Evolutionary conservation across 371 early-diverging fungal species (phyloP).

Genomic region (Rozella allomycis): DNA sequence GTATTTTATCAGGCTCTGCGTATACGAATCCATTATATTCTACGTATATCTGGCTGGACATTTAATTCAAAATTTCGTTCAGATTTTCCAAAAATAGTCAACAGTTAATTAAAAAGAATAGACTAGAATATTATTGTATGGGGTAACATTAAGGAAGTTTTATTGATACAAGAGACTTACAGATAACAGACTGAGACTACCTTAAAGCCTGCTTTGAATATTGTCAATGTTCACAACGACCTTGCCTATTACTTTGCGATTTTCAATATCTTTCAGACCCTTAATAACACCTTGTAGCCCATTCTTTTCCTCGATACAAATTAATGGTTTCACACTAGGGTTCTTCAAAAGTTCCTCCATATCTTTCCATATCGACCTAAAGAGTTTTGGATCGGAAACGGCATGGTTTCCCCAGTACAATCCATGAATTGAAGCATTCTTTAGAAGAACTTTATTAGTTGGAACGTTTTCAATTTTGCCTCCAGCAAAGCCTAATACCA

Average conservation of each 20-base stretch:
- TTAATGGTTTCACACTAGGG: slow-evolving; percentile 37
- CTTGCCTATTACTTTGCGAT: slow-evolving; percentile 54
- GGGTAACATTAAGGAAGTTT: too few relatives aligned
- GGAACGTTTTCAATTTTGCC: slow-evolving; percentile 59
- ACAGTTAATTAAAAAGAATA: too few relatives aligned
- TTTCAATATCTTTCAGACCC: slow-evolving; percentile 44
- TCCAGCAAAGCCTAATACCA: slow-evolving; percentile 68
- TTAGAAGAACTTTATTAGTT: slow-evolving; percentile 53
- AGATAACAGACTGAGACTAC: too few relatives aligned
- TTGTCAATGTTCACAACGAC: slow-evolving; percentile 26
- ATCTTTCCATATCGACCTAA: slow-evolving; percentile 45
- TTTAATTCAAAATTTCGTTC: too few relatives aligned
- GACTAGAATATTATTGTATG: too few relatives aligned
- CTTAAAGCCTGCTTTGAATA: too few relatives aligned
- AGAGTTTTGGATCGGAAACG: slow-evolving; percentile 34
- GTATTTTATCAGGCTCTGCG: too few relatives aligned
- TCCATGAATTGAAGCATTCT: slow-evolving; percentile 50
- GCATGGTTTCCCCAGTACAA: slow-evolving; percentile 54
- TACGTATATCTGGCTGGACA: too few relatives aligned
- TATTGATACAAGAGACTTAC: too few relatives aligned
- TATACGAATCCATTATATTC: too few relatives aligned
- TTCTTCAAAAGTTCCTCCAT: slow-evolving; percentile 39
- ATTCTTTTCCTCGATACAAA: slow-evolving; percentile 40
- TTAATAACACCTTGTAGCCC: slow-evolving; percentile 38
- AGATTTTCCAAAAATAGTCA: too few relatives aligned